Evolutionary conservation across 345 rosid species (phyloP).

Genomic region (Brassica incana): DNA sequence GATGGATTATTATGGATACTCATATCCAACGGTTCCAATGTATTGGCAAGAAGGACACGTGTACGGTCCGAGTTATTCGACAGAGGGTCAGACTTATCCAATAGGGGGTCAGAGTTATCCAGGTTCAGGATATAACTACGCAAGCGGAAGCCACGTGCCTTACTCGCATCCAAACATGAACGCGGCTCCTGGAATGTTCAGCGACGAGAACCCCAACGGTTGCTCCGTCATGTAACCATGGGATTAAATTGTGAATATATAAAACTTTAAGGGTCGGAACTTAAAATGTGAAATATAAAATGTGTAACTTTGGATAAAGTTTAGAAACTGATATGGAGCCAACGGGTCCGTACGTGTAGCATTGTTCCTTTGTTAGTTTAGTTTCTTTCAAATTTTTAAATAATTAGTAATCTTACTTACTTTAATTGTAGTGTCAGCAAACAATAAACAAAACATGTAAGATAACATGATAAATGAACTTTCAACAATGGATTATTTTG

Average conservation of each 20-base stretch:
- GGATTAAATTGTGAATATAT: not conserved
- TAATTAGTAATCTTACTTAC: slow-evolving; percentile 13
- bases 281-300: not conserved
- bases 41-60: slow-evolving; percentile 51
- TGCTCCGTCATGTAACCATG: slow-evolving; percentile 36
- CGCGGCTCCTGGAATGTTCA: slow-evolving; percentile 37
- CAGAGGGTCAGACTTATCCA: slow-evolving; percentile 25
- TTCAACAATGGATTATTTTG: not conserved
- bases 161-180: slow-evolving; percentile 38
- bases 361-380: slow-evolving; percentile 24
- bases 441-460: slow-evolving; percentile 7
- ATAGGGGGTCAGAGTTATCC: slow-evolving; percentile 26
- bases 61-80: slow-evolving; percentile 37
- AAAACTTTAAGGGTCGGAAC: not conserved
- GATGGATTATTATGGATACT: slow-evolving; percentile 49
- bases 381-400: not conserved
- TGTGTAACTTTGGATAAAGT: slow-evolving; percentile 6
- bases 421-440: slow-evolving; percentile 24
- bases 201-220: slow-evolving; percentile 42
- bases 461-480: not conserved
- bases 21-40: slow-evolving; percentile 44
- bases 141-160: slow-evolving; percentile 29
- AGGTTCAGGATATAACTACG: slow-evolving; percentile 41
- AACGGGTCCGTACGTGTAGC: slow-evolving; percentile 26
- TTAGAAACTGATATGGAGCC: slow-evolving; percentile 26